phyloP scores from a whole-genome alignment of 164 flowering plant genomes.

The Cinnamomum micranthum region DNA sequence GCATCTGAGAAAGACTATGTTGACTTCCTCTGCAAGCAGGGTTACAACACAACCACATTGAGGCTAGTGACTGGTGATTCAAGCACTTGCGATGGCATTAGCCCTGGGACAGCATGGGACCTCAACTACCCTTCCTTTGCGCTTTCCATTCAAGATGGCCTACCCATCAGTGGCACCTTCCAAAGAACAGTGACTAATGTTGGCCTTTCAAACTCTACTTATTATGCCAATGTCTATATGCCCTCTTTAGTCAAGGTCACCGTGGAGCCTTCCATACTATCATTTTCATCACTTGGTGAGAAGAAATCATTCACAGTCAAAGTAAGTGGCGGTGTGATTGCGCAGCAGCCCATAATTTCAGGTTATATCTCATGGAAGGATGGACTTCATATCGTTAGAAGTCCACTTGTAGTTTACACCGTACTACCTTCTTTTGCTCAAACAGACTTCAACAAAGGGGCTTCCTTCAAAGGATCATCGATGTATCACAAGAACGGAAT shows the following conservation, averaged over 20 bases:
- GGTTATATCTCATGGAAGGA: conserved; percentile 61
- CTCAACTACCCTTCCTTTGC: conserved; percentile 56
- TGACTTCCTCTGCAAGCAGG: conserved; percentile 45
- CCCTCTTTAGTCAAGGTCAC: conserved; percentile 48
- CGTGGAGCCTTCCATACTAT: conserved; percentile 47
- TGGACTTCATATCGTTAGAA: conserved; percentile 47
- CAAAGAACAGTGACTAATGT: conserved; percentile 51
- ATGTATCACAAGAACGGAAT: background rate
- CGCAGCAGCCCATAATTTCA: conserved; percentile 26
- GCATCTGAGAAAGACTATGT: conserved; percentile 35
- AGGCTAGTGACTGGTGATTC: conserved; percentile 32
- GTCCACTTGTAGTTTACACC: conserved; percentile 57
- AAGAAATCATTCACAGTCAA: conserved; percentile 49
- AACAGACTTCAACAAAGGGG: background rate
- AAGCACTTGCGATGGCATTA: conserved; percentile 24
- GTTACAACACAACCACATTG: conserved; percentile 28
- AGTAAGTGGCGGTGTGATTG: conserved; percentile 35
- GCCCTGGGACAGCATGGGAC: conserved; percentile 35
- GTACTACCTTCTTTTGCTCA: background rate
- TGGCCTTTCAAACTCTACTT: conserved; percentile 47
- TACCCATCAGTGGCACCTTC: conserved; percentile 27
- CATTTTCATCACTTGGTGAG: conserved; percentile 33
- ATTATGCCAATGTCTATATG: conserved; percentile 45
- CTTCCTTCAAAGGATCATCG: background rate
- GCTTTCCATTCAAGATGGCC: conserved; percentile 38